phyloP scores from a whole-genome alignment of 805 yeast species.

The Candida quercuum region DNA sequence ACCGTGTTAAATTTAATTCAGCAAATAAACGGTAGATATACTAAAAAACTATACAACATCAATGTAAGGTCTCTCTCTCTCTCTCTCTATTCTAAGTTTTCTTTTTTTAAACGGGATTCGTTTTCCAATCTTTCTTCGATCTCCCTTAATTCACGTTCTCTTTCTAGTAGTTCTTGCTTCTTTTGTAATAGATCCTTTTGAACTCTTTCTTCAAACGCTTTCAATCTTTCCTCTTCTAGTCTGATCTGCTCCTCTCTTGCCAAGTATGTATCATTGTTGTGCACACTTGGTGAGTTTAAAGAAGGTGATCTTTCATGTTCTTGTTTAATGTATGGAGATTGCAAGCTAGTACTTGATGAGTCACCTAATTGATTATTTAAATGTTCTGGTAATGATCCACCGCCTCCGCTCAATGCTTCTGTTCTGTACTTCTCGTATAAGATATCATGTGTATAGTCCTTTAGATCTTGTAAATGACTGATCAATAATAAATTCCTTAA shows the following conservation, averaged over 20 bases:
- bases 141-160: constrained; percentile 81
- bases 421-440: constrained; percentile 89
- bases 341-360: constrained; percentile 3
- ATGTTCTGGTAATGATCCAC: constrained; percentile 37
- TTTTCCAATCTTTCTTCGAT: constrained; percentile 66
- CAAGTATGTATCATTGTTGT: constrained; percentile 35
- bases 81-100: constrained; percentile 1
- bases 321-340: constrained; percentile 23
- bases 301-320: constrained; percentile 14
- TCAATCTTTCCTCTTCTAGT: constrained; percentile 82
- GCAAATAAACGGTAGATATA: too few species aligned
- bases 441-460: constrained; percentile 82
- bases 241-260: constrained; percentile 87
- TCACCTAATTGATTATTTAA: constrained; percentile 25
- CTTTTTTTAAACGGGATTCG: constrained; percentile 39
- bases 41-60: too few species aligned
- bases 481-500: constrained; percentile 75
- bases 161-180: constrained; percentile 74
- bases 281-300: constrained; percentile 12
- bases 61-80: background rate
- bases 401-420: constrained; percentile 69
- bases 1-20: too few species aligned
- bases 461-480: constrained; percentile 82
- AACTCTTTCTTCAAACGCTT: constrained; percentile 81
- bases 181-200: constrained; percentile 80